Conservation (phyloP, 176 grass and related monocot species). For the Paspalum notatum region DNA sequence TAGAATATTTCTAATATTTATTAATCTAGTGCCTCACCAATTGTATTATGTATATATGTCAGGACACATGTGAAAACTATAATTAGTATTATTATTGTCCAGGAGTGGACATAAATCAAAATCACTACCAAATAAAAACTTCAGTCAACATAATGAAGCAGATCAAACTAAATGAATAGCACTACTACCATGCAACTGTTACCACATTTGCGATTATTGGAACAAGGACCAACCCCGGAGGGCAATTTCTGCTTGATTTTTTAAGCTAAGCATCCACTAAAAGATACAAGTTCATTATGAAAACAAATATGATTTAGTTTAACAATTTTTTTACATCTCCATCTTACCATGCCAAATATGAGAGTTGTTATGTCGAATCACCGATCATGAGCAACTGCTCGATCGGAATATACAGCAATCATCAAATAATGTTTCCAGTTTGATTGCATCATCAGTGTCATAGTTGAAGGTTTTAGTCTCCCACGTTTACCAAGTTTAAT, state of each 20-base stretch:
- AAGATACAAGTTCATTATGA: background rate
- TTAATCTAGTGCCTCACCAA: too few relatives aligned
- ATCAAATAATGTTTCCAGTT: background rate
- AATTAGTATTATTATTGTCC: too few relatives aligned
- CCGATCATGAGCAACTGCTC: background rate
- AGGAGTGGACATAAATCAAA: too few relatives aligned
- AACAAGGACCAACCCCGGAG: background rate
- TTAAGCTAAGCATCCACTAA: background rate
- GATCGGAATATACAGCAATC: constrained; percentile 1
- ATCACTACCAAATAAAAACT: background rate
- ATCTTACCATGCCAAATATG: background rate
- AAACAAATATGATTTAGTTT: background rate
- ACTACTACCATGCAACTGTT: background rate
- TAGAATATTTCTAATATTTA: too few relatives aligned
- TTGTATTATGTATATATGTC: too few relatives aligned
- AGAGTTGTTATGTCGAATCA: background rate
- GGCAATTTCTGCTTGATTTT: background rate
- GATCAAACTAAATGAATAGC: background rate
- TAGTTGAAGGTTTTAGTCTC: background rate
- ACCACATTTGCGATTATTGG: constrained; percentile 3
- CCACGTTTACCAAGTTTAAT: background rate
- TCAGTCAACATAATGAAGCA: background rate
- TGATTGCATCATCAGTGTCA: background rate
- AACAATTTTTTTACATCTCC: background rate
- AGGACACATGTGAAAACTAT: too few relatives aligned